These are phyloP conservation scores for Wallacemonas sp. DNA, from an alignment of 208 protist genomes.

Conservation along the genomic window DNA sequence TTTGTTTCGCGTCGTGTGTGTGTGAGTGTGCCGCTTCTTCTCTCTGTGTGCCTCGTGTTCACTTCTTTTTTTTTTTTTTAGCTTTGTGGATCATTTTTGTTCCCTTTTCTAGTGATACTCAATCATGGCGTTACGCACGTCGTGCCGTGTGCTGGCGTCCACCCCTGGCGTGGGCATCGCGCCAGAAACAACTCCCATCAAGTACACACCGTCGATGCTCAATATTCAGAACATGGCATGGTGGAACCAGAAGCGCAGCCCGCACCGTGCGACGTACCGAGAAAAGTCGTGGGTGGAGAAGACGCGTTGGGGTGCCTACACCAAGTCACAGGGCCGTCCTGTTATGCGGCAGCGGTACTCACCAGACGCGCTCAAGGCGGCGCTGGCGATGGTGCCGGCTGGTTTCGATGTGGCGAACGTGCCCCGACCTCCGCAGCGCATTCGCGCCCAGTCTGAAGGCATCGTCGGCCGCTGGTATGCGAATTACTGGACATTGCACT, in stretches of 20 bases:
- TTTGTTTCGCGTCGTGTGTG: neutral
- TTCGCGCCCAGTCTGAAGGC: slow-evolving; percentile 83
- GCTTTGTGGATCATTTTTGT: neutral
- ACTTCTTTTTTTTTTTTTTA: neutral
- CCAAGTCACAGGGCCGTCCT: slow-evolving; percentile 43
- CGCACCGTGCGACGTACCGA: slow-evolving; percentile 71
- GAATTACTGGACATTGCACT: slow-evolving; percentile 93
- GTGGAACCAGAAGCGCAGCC: slow-evolving; percentile 67
- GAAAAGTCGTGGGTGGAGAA: slow-evolving; percentile 85
- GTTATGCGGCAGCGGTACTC: slow-evolving; percentile 85
- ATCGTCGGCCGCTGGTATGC: slow-evolving; percentile 90
- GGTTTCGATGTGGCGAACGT: slow-evolving; percentile 85
- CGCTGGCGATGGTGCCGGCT: slow-evolving; percentile 73
- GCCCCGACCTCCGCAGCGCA: slow-evolving; percentile 82
- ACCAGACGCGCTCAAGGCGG: slow-evolving; percentile 62
- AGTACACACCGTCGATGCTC: slow-evolving; percentile 89
- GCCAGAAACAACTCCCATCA: slow-evolving; percentile 88
- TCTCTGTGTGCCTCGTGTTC: neutral
- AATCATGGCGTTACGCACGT: slow-evolving; percentile 40
- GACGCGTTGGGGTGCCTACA: slow-evolving; percentile 45
- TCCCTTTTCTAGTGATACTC: neutral
- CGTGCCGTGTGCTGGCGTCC: slow-evolving; percentile 36
- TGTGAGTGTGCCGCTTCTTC: neutral
- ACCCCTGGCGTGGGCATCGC: slow-evolving; percentile 83
- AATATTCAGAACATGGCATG: slow-evolving; percentile 84